Evolutionary conservation across 345 rosid species (phyloP), one percentile per base, ranked within the genome.

Genomic region (Combretum micranthum): DNA sequence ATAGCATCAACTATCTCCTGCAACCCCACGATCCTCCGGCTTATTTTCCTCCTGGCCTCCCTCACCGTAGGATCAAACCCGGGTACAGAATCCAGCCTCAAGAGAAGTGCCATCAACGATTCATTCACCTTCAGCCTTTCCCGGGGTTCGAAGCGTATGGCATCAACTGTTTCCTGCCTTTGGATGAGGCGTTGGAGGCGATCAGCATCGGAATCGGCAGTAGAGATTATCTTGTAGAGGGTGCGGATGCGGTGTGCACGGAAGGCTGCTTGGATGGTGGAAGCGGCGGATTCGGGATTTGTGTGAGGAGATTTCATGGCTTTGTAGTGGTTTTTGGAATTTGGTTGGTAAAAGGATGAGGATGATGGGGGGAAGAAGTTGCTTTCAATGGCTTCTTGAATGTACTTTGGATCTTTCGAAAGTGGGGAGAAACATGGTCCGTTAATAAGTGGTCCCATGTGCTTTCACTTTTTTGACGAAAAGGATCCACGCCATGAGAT

Each of bases 61-160:
- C 95, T 80, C 67, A 91, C 75, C 48, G 86, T 18, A 49, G 71
- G 83, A 69, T 88, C 72, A 13, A 78, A n/a, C 47, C 98, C 95
- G 0, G 94, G 96, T 0, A 91, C 95, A 0, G 95, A 77, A 46
- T 91, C 98, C 46, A 91, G 84, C 71, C 73, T 77, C 57, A 91
- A 79, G 46, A 91, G 80, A 70, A 91, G 72, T 50, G 77, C 37
- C 96, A 91, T 91, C 75, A 86, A 53, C 13, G 80, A 69, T 78
- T 91, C 98, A 81, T 86, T 81, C 72, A 91, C 71, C 63, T 81
- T 75, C 56, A 86, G 69, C 74, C 79, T 81, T 79, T 91, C 96
- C 3, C 73, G 55, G 23, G 77, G 87, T 16, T 77, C 66, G 48
- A 61, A 63, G 75, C 96, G 79, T 51, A 88, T 61, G 23, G 88